Conservation (phyloP, 176 grass and related monocot species). For the Cocos nucifera region DNA sequence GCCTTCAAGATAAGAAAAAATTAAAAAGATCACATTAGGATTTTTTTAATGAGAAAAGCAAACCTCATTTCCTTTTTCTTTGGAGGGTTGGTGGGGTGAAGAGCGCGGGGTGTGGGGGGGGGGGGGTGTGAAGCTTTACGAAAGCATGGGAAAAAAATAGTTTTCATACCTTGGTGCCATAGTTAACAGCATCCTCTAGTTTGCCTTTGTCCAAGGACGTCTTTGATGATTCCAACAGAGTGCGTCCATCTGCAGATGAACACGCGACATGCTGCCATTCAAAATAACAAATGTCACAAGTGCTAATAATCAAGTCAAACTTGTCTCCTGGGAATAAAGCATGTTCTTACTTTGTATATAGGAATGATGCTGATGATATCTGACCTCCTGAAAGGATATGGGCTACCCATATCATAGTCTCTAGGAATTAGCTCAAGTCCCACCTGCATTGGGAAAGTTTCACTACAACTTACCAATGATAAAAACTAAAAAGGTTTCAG, state of each 20-base stretch:
- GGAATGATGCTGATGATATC: constrained; percentile 92
- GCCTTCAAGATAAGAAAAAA: constrained; percentile 32
- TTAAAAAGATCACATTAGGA: neutral
- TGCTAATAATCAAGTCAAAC: neutral
- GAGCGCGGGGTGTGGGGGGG: no score
- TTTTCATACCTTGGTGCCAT: constrained; percentile 69
- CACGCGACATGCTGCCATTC: constrained; percentile 82
- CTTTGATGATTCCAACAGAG: constrained; percentile 94
- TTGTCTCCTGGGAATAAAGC: constrained; percentile 21
- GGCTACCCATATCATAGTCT: constrained; percentile 82
- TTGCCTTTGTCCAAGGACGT: constrained; percentile 98
- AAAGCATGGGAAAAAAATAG: neutral
- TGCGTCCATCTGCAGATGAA: constrained; percentile 92
- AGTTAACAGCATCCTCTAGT: constrained; percentile 94
- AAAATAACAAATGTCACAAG: neutral
- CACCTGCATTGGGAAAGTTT: constrained; percentile 49
- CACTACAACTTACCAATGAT: neutral
- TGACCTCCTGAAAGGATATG: constrained; percentile 61
- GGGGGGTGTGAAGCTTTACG: constrained; percentile 6
- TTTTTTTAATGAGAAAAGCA: neutral
- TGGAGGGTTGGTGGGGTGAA: no score
- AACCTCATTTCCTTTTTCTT: neutral
- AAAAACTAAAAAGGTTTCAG: no score
- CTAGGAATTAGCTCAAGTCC: constrained; percentile 89
- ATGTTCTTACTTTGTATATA: constrained; percentile 72